Conservation (phyloP, 148 eudicot species). For the Amaranthus cruentus region DNA sequence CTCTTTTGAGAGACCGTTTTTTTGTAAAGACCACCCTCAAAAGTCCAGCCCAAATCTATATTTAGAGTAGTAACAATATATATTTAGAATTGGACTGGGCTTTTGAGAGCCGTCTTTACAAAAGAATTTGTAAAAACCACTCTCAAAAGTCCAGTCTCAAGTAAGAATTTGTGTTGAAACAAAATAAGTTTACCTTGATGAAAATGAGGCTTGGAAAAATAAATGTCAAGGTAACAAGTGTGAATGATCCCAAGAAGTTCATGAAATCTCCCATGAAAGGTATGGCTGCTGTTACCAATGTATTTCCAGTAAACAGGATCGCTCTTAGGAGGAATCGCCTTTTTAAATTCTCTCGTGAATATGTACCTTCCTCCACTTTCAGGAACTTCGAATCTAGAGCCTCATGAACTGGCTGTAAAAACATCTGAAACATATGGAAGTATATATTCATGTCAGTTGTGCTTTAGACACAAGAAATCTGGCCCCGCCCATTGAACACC, state of each 20-base stretch:
- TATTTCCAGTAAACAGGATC: constrained; percentile 39
- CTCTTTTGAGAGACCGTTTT: too few species aligned
- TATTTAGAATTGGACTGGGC: not conserved
- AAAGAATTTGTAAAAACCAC: not conserved
- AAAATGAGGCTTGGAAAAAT: constrained; percentile 63
- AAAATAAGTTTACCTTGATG: constrained; percentile 40
- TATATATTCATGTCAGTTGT: not conserved
- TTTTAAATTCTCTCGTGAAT: constrained; percentile 43
- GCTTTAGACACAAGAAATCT: not conserved
- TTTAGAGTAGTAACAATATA: not conserved
- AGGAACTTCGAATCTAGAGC: constrained; percentile 52
- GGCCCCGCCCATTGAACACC: too few species aligned
- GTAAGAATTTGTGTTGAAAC: not conserved
- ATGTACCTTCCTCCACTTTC: constrained; percentile 33
- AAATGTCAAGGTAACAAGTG: constrained; percentile 45
- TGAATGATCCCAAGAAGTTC: constrained; percentile 49
- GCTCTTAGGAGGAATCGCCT: constrained; percentile 41
- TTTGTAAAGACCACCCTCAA: too few species aligned
- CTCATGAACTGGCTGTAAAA: constrained; percentile 50
- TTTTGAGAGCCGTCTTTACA: not conserved
- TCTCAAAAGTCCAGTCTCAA: too few species aligned
- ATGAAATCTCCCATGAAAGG: constrained; percentile 67
- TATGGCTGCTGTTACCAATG: constrained; percentile 52
- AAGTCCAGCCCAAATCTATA: too few species aligned
- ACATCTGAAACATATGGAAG: constrained; percentile 37